Conservation (phyloP, 768 basidiomycete genomes). For the Amanita fuliginea region DNA sequence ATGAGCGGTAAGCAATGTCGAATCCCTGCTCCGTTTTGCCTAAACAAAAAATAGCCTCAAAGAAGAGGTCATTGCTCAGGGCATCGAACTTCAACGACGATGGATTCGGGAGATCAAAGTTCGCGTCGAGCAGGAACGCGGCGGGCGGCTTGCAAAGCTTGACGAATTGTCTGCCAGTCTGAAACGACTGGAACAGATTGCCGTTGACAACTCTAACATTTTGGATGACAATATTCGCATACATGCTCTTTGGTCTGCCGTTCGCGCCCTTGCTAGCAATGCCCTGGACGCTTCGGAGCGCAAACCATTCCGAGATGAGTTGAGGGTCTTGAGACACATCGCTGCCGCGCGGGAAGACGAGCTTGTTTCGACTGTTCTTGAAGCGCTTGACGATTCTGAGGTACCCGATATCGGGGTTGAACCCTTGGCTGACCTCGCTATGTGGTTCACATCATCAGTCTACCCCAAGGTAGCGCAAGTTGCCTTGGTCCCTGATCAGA, state of each 20-base stretch:
- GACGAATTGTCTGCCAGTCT: constrained; percentile 85
- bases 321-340: constrained; percentile 71
- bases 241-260: constrained; percentile 87
- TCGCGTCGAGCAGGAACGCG: constrained; percentile 92
- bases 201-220: constrained; percentile 82
- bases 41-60: constrained; percentile 46
- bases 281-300: constrained; percentile 57
- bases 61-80: constrained; percentile 92
- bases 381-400: constrained; percentile 57
- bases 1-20: constrained; percentile 61
- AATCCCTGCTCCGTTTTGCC: not conserved
- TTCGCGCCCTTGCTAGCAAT: constrained; percentile 65
- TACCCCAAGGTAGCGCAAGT: constrained; percentile 77
- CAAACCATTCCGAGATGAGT: constrained; percentile 82
- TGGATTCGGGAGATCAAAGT: constrained; percentile 97
- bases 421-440: constrained; percentile 78
- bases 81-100: constrained; percentile 91
- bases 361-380: constrained; percentile 53
- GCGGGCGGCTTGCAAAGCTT: constrained; percentile 88
- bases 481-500: constrained; percentile 86
- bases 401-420: constrained; percentile 77
- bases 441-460: constrained; percentile 85
- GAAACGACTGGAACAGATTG: constrained; percentile 84
- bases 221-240: constrained; percentile 91
- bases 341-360: constrained; percentile 62